Base-by-base conservation (phyloP, 768 basidiomycete species). In the Tulasnella calospora region DNA sequence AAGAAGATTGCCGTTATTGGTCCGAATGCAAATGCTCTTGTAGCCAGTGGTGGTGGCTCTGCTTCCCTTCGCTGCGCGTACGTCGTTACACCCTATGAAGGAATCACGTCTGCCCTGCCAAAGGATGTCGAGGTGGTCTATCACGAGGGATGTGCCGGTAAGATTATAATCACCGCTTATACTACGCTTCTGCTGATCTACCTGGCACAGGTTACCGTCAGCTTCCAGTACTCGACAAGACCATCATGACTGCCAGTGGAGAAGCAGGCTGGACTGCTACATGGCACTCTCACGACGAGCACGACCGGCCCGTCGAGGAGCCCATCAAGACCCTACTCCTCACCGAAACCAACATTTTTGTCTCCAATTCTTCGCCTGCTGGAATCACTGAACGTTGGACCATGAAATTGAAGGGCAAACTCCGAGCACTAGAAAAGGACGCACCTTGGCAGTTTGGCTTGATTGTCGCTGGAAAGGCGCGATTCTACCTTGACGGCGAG, bases 21-120 rank as follows among this genome's bases (percentile, higher is more conserved):
- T 0, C 90, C 92, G 3, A 92, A 92, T 83, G 89, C 89, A 61
- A 89, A 89, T 82, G 89, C 88, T 73, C 83, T 88, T 51, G 86
- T 92, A 8, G 89, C 92, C 69, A 93, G 92, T 27, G 91, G 91
- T 17, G 94, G 93, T 46, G 93, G 93, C 44, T 91, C 92, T 13
- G 90, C 91, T 13, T 83, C 84, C 2, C 86, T 95, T 75, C 92
- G 90, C 79, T 85, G 40, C 51, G 74, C 76, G 36, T 93, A 92
- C 85, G 86, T 89, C 38, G 85, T 90, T 23, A 89, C 89, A 5
- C 92, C 92, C 1, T 91, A 86, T 81, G 87, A 90, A 41, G 92
- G 91, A 10, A 85, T 93, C 35, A 81, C 82, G 19, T 83, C 83
- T n/a, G 87, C 85, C 73, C 88, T 88, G 13, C 88, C 89, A 5